Percentiles rank a stretch among this genome's conserved stretches.
Conservation (phyloP, 1,284 basidiomycete genomes). For the Papiliotrema laurentii region DNA sequence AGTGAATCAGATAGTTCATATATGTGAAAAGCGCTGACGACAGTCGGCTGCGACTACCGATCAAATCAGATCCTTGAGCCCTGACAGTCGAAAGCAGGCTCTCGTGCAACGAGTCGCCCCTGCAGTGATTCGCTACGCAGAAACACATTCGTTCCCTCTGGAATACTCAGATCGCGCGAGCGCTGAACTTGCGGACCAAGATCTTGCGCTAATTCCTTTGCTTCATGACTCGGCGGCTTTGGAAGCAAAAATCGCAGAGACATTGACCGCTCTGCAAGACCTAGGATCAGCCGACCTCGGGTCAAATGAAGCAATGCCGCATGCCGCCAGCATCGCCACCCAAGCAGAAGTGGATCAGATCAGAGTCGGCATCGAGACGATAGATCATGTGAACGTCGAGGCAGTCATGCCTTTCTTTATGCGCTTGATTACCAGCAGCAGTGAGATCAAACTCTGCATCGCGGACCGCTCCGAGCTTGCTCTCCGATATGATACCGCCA, state of each 20-base stretch:
- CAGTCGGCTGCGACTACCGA: conserved; percentile 15
- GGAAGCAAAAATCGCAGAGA: conserved; percentile 17
- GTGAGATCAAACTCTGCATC: neutral
- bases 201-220: conserved; percentile 25
- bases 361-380: neutral
- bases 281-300: conserved; percentile 5
- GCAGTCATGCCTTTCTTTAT: neutral
- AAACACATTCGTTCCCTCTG: conserved; percentile 3
- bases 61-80: conserved; percentile 20
- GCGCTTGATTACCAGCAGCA: neutral
- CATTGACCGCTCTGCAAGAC: conserved; percentile 8
- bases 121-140: conserved; percentile 11
- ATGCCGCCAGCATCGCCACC: neutral
- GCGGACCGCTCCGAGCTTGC: neutral
- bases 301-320: neutral
- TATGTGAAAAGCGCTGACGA: neutral
- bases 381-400: conserved; percentile 1
- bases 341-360: neutral
- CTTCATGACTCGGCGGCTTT: conserved; percentile 17
- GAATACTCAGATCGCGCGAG: conserved; percentile 8
- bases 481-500: neutral
- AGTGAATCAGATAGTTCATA: neutral
- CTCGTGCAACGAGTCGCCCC: conserved; percentile 12
- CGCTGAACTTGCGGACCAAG: conserved; percentile 14
- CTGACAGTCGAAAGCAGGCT: conserved; percentile 12